Evolutionary conservation across 495 filamentous ascomycete genomes (phyloP).

Genomic region (Platismatia glauca): DNA sequence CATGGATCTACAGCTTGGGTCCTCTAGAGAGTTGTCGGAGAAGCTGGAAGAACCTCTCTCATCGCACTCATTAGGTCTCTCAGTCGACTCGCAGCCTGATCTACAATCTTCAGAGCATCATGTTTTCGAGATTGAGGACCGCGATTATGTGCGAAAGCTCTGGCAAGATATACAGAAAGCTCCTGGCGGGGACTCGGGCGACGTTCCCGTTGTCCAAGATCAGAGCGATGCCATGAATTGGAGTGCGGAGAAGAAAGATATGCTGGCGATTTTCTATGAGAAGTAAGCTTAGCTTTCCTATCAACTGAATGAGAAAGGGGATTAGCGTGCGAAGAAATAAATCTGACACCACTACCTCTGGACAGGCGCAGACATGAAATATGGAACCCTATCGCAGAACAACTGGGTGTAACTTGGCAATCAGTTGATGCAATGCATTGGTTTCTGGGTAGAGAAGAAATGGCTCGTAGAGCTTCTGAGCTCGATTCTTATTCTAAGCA

Average conservation of each 20-base stretch:
- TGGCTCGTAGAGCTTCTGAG: not conserved
- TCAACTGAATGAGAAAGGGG: not conserved
- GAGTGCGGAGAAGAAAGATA: not conserved
- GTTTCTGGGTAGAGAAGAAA: slow-evolving; percentile 7
- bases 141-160: slow-evolving; percentile 2
- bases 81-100: slow-evolving; percentile 12
- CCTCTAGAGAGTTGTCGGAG: slow-evolving; percentile 42
- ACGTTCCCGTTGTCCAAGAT: not conserved
- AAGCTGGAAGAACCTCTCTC: slow-evolving; percentile 38
- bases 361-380: slow-evolving; percentile 4
- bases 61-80: slow-evolving; percentile 4
- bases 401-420: slow-evolving; percentile 12
- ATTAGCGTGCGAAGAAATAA: not conserved
- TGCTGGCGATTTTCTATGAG: slow-evolving; percentile 2
- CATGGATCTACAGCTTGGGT: slow-evolving; percentile 37
- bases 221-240: not conserved
- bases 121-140: slow-evolving; percentile 14
- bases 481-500: not conserved
- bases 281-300: not conserved
- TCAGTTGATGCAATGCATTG: slow-evolving; percentile 15
- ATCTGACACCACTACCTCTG: not conserved
- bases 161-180: slow-evolving; percentile 12
- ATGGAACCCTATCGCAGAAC: slow-evolving; percentile 12
- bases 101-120: not conserved
- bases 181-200: not conserved